phyloP scores from a whole-genome alignment of 257 asterid genomes.

The Mitragyna speciosa region DNA sequence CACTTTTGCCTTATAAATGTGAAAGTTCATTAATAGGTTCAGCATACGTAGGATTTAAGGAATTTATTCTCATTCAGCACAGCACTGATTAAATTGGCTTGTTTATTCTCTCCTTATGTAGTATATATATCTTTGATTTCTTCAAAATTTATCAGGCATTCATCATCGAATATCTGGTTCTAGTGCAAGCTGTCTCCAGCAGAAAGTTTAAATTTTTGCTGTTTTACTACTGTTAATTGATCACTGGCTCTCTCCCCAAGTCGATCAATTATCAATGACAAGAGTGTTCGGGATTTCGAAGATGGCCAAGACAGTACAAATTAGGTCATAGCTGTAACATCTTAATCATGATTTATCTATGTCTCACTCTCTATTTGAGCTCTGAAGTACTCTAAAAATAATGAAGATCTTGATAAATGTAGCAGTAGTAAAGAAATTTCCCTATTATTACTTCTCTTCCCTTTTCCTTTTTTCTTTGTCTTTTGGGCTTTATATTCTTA shows the following conservation, averaged over 20 bases:
- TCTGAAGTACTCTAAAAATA: too few relatives aligned
- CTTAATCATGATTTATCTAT: neutral
- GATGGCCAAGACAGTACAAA: slow-evolving; percentile 6
- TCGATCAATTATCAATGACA: neutral
- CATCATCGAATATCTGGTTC: neutral
- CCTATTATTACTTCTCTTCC: too few relatives aligned
- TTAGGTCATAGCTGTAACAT: slow-evolving; percentile 7
- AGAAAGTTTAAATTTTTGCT: neutral
- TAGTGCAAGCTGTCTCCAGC: neutral
- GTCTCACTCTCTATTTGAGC: too few relatives aligned
- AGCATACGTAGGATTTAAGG: neutral
- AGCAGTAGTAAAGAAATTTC: too few relatives aligned
- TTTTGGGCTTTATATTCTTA: neutral
- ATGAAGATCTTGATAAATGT: too few relatives aligned
- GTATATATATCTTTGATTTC: neutral
- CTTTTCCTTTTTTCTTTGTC: too few relatives aligned
- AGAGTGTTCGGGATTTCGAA: slow-evolving; percentile 9
- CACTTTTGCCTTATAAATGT: slow-evolving; percentile 12
- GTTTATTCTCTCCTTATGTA: neutral
- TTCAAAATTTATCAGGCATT: neutral
- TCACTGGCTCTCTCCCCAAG: neutral
- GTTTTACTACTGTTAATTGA: neutral
- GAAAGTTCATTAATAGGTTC: neutral
- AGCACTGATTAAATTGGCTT: neutral
- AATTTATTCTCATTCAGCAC: neutral